phyloP scores from a whole-genome alignment of 2,329 filamentous ascomycete genomes.

The Plenodomus biglobosus region DNA sequence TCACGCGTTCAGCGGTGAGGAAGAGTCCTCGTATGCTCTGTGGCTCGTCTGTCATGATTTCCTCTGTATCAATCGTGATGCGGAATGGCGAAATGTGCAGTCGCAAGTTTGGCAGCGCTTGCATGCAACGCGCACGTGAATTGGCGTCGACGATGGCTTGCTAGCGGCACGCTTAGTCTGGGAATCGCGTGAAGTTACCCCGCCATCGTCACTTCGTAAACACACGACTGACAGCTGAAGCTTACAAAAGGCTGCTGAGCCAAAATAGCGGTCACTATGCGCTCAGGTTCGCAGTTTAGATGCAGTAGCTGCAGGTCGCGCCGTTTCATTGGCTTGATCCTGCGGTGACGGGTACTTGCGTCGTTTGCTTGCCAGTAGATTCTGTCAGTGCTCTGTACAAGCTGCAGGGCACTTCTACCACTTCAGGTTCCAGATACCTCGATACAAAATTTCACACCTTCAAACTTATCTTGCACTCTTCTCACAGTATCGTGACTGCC shows the following conservation, averaged over 20 bases:
- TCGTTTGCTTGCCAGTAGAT: constrained; percentile 18
- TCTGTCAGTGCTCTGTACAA: constrained; percentile 11
- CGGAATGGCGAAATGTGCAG: neutral
- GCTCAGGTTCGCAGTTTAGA: neutral
- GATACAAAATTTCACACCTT: neutral
- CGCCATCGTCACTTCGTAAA: constrained; percentile 8
- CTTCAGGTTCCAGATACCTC: constrained; percentile 1
- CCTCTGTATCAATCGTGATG: constrained; percentile 7
- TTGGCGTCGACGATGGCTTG: constrained; percentile 18
- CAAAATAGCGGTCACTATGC: neutral
- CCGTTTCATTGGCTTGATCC: neutral
- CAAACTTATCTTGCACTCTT: neutral
- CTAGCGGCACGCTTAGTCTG: constrained; percentile 14
- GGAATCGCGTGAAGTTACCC: constrained; percentile 21
- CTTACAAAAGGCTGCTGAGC: neutral
- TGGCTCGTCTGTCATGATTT: constrained; percentile 47
- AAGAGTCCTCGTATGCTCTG: constrained; percentile 60
- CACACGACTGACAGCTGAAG: constrained; percentile 6
- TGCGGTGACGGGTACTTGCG: constrained; percentile 9
- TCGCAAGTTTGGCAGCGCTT: neutral
- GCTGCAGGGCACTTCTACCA: constrained; percentile 8
- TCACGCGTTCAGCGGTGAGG: constrained; percentile 56
- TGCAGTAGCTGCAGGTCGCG: neutral
- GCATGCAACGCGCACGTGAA: constrained; percentile 25
- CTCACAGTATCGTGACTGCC: neutral